Evolutionary conservation across 257 asterid genomes (phyloP), one percentile per base, ranked within the genome.

Genomic region (Mitragyna speciosa): DNA sequence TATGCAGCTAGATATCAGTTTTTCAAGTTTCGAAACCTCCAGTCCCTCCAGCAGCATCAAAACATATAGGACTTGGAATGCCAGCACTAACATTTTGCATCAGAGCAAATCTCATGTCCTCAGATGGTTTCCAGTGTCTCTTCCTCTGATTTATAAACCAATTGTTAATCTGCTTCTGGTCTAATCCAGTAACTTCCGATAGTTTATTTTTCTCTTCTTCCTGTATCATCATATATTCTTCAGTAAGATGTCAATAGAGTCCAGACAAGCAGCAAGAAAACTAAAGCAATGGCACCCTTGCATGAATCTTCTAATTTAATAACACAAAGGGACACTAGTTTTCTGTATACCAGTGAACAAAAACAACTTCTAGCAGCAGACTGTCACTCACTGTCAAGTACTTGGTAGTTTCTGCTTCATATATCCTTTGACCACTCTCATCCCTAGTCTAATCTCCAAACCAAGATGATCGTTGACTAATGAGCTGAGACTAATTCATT

Each of bases 111-210:
- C 89, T 73, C 96, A 94, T 91, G 86, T 89, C 97, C 28, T 94
- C 91, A 0, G 95, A 91, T 1, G 97, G 98, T 68, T 89, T 84
- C 97, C 98, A 94, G 45, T 94, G 95, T 19, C 97, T 87, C 80
- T 94, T 94, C 86, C 98, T 87, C 79, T 92, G 98, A 82, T 93
- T 93, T 36, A 93, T 93, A 75, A 93, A 93, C 98, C 98, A 93
- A 82, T 93, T 93, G 88, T 89, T 93, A 70, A 93, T 92, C 90
- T 93, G 96, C 87, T 92, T 92, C 81, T 85, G 97, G 81, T 92
- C 95, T 63, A 94, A 76, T 30, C 94, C 93, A 0, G 95, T 94
- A 22, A 49, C 72, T 75, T 89, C 95, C 0, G 95, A 91, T 45
- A 94, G 79, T 90, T 77, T 84, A 51, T 54, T 90, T 61, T 94